Conservation (phyloP, 2,329 filamentous ascomycete species). For the Dendryphion nanum region DNA sequence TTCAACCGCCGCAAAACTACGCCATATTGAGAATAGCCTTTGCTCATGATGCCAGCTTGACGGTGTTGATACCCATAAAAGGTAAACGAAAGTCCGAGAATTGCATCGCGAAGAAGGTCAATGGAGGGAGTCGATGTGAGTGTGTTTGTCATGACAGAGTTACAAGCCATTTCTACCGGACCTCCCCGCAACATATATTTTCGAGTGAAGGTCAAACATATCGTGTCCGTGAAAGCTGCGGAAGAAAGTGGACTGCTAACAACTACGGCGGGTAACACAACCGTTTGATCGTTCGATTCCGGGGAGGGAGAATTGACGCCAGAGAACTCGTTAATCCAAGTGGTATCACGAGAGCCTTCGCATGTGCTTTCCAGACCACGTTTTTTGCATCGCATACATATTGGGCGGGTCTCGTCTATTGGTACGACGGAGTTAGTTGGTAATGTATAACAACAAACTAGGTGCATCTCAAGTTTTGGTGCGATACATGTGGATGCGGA, state of each 20-base stretch:
- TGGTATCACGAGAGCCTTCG: conserved; percentile 21
- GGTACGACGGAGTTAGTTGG: no score
- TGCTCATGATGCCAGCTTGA: conserved; percentile 13
- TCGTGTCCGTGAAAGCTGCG: conserved; percentile 22
- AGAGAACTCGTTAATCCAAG: conserved; percentile 21
- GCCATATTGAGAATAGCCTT: conserved; percentile 24
- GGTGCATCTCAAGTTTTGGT: no score
- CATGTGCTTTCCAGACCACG: conserved; percentile 19
- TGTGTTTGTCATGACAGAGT: conserved; percentile 7
- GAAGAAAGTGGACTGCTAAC: not conserved
- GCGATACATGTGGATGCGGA: no score
- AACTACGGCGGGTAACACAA: no score
- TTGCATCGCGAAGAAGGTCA: conserved; percentile 18
- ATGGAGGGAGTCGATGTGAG: conserved; percentile 18
- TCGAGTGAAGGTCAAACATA: conserved; percentile 26
- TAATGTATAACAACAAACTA: no score
- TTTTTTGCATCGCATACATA: conserved; percentile 24
- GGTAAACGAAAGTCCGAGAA: conserved; percentile 21
- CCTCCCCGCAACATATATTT: conserved; percentile 24
- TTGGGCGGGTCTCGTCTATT: conserved; percentile 28
- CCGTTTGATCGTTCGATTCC: no score
- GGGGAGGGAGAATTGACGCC: no score
- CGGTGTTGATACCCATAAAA: conserved; percentile 28
- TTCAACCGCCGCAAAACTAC: conserved; percentile 24
- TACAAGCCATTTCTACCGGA: conserved; percentile 23